Conservation (phyloP, 1,284 basidiomycete species). For the Sparassis latifolia region DNA sequence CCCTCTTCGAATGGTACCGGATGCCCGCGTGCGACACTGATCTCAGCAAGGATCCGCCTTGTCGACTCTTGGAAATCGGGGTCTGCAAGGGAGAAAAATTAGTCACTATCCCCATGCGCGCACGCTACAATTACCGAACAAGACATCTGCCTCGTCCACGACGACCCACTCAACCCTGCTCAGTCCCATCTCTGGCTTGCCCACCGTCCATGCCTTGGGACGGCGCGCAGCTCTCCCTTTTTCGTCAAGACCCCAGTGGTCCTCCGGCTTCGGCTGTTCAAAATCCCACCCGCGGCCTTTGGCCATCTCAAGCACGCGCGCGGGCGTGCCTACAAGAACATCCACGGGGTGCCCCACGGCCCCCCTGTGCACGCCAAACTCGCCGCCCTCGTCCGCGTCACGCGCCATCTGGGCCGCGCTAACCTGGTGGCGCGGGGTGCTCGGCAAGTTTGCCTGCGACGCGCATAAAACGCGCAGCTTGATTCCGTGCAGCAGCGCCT, state of each 20-base stretch:
- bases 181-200: slow-evolving; percentile 50
- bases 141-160: slow-evolving; percentile 83
- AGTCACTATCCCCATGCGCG: background rate
- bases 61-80: slow-evolving; percentile 76
- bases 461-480: slow-evolving; percentile 73
- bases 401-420: slow-evolving; percentile 46
- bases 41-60: slow-evolving; percentile 57
- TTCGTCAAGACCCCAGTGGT: slow-evolving; percentile 18
- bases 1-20: slow-evolving; percentile 28
- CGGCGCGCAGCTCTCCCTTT: slow-evolving; percentile 15
- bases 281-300: slow-evolving; percentile 63
- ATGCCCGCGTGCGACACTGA: slow-evolving; percentile 54
- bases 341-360: slow-evolving; percentile 43
- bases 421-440: slow-evolving; percentile 26
- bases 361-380: slow-evolving; percentile 24
- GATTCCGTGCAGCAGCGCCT: slow-evolving; percentile 63
- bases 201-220: slow-evolving; percentile 27
- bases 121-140: slow-evolving; percentile 52
- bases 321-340: slow-evolving; percentile 72
- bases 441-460: slow-evolving; percentile 52
- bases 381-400: slow-evolving; percentile 21
- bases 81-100: slow-evolving; percentile 37
- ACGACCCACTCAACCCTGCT: slow-evolving; percentile 78
- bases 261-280: slow-evolving; percentile 25
- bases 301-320: slow-evolving; percentile 68